phyloP scores from a whole-genome alignment of 2,329 filamentous ascomycete species.

The Colletotrichum neosansevieriae region DNA sequence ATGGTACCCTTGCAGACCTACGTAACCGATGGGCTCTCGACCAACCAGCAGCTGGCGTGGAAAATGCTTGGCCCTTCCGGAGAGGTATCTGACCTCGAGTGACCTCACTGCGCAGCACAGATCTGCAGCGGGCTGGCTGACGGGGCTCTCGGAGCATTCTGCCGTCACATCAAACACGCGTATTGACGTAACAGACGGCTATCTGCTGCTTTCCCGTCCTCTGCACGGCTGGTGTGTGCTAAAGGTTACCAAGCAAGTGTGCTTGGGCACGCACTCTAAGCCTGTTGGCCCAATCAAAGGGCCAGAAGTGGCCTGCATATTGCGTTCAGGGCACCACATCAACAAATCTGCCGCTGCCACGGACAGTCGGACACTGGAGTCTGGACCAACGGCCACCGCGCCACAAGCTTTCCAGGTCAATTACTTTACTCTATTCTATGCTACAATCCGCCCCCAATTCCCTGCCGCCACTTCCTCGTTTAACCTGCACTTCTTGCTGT shows the following conservation, averaged over 20 bases:
- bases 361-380: too few relatives aligned
- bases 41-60: constrained; percentile 11
- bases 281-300: background rate
- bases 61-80: background rate
- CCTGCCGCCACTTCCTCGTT: too few relatives aligned
- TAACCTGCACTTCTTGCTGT: too few relatives aligned
- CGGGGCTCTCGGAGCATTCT: constrained; percentile 1
- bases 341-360: background rate
- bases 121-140: constrained; percentile 11
- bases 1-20: constrained; percentile 5
- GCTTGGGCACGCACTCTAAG: constrained; percentile 1
- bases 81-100: constrained; percentile 15
- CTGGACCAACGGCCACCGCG: background rate
- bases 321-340: background rate
- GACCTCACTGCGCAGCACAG: constrained; percentile 19
- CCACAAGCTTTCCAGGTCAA: background rate
- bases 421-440: too few relatives aligned
- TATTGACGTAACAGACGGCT: constrained; percentile 29
- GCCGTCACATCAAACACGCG: constrained; percentile 9
- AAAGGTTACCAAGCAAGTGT: too few relatives aligned
- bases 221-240: constrained; percentile 6
- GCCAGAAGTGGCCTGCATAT: background rate
- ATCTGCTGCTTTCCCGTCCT: background rate
- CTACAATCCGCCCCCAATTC: too few relatives aligned
- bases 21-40: constrained; percentile 3